These are phyloP conservation scores for Capronia americana DNA, from an alignment of 2,329 filamentous ascomycete species.

Conservation along the genomic window DNA sequence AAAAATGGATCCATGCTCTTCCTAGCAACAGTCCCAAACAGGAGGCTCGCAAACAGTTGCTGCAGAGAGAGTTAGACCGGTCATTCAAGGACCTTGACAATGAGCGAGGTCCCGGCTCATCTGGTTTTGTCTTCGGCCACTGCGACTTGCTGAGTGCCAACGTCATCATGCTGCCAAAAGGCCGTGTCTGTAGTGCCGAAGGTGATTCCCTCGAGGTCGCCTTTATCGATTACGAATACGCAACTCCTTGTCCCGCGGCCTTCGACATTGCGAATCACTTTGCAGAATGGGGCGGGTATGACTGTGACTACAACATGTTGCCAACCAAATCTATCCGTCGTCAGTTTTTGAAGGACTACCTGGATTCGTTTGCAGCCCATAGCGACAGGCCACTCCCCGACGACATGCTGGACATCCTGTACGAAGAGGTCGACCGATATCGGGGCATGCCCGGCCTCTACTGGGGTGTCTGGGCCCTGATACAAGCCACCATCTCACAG, in stretches of 20 bases:
- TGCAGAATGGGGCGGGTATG: constrained; percentile 96
- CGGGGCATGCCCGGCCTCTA: constrained; percentile 88
- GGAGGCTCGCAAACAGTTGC: constrained; percentile 66
- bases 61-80: constrained; percentile 77
- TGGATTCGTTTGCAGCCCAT: constrained; percentile 72
- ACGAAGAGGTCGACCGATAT: constrained; percentile 82
- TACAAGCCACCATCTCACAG: constrained; percentile 90
- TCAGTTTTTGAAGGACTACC: constrained; percentile 83
- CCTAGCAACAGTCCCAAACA: constrained; percentile 75
- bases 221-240: constrained; percentile 99
- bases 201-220: constrained; percentile 62
- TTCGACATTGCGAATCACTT: constrained; percentile 99
- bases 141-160: constrained; percentile 90
- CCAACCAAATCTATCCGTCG: constrained; percentile 78
- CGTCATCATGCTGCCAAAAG: constrained; percentile 75
- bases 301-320: constrained; percentile 85
- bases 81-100: constrained; percentile 75
- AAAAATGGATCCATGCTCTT: constrained; percentile 91
- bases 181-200: constrained; percentile 45
- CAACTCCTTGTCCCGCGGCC: constrained; percentile 88
- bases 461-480: constrained; percentile 91
- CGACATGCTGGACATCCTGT: constrained; percentile 68
- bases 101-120: constrained; percentile 75
- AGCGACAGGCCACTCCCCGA: constrained; percentile 50
- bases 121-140: constrained; percentile 63